Evolutionary conservation across 257 asterid species (phyloP).

Genomic region (Capsicum baccatum): DNA sequence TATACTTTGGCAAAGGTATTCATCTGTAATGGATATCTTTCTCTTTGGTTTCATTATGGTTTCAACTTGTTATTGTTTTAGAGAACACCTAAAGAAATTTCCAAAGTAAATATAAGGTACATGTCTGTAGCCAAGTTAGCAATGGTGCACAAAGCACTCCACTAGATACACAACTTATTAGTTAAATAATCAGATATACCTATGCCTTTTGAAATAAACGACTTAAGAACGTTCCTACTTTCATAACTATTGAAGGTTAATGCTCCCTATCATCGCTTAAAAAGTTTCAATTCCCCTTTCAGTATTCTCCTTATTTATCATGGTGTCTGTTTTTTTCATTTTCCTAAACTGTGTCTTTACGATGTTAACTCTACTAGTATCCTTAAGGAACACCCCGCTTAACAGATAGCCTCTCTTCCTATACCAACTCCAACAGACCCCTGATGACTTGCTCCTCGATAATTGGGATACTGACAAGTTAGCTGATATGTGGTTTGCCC

Average conservation of each 20-base stretch:
- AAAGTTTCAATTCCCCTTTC: neutral
- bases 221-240: neutral
- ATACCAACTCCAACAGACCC: neutral
- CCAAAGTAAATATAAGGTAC: neutral
- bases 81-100: neutral
- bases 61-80: neutral
- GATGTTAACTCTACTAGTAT: neutral
- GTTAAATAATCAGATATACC: neutral
- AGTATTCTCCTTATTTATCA: neutral
- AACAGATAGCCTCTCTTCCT: neutral
- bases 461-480: neutral
- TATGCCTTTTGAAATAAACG: neutral
- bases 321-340: neutral
- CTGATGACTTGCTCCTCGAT: neutral
- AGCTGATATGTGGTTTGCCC: too few species aligned
- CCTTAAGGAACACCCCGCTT: slow-evolving; percentile 14
- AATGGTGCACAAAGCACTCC: slow-evolving; percentile 28
- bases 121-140: neutral
- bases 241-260: neutral
- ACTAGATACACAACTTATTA: neutral
- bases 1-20: slow-evolving; percentile 93
- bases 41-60: slow-evolving; percentile 20
- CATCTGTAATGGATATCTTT: neutral
- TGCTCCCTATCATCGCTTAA: neutral
- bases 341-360: neutral